Base-by-base conservation (phyloP, 2,329 filamentous ascomycete species). In the Beauveria sp. region DNA sequence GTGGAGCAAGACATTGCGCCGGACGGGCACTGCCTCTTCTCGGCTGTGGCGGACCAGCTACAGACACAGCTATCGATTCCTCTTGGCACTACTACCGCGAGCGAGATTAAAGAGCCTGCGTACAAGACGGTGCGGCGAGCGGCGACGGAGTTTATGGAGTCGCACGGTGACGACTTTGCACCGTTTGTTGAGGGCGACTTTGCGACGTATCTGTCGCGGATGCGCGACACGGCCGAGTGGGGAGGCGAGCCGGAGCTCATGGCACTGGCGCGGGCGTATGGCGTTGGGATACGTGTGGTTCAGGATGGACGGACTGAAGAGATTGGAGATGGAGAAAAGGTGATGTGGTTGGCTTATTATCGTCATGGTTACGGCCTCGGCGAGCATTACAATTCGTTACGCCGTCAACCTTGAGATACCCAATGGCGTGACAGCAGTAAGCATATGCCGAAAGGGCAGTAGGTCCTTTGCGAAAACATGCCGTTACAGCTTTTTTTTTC, bases 11-110 rank as follows among this genome's bases (percentile, higher is more conserved):
- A 91, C 62, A 92, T 99, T 61, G 83, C 83, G 44, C 91, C 94
- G 0, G 93, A 99, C 74, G 94, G 94, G 0, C 94, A 99, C 76
- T 99, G 94, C 71, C 78, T 99, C 18, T 99, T 97, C 75, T 89
- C 91, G 18, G 92, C 94, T 0, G 83, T 97, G 55, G 92, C 93
- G 28, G 91, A 94, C 72, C 92, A 96, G 74, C 80, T 97, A 58
- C 76, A 75, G 59, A 52, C 56, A 37, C 56, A 52, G 47, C 47
- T 59, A 2, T 50, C 37, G 5, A 43, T 59, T 5, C 41, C 57
- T 1, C 57, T 59, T 81, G 22, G 55, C 8, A 16, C 10, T 12
- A 9, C 55, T 5, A 2, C 55, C 20, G 30, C 2, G 9, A 14
- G 10, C 10, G 43, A 37, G 9, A 24, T 5, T 68, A 61, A 75